These are phyloP conservation scores for Lachancea thermotolerans DNA, from an alignment of 805 yeast species.

Conservation along the genomic window DNA sequence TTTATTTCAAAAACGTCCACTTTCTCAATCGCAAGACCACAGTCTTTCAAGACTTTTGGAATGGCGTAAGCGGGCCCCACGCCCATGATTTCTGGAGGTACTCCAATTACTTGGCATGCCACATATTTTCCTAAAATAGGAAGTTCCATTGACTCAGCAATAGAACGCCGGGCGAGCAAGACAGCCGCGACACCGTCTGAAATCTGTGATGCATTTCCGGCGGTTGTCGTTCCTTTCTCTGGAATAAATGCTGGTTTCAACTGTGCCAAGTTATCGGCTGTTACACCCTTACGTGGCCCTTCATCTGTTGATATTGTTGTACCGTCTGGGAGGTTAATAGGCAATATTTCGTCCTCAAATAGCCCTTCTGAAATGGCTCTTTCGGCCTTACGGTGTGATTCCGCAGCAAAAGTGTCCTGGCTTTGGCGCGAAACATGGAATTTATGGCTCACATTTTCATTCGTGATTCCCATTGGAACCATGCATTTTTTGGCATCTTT, in stretches of 20 bases:
- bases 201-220: conserved; percentile 95
- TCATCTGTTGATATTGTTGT: conserved; percentile 60
- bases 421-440: conserved; percentile 57
- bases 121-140: conserved; percentile 76
- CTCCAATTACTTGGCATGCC: conserved; percentile 78
- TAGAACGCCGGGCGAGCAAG: conserved; percentile 73
- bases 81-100: conserved; percentile 97
- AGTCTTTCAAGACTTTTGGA: conserved; percentile 66
- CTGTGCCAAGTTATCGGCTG: conserved; percentile 65
- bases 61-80: conserved; percentile 96
- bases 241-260: conserved; percentile 81
- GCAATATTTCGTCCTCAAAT: conserved; percentile 87
- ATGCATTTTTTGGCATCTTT: conserved; percentile 62
- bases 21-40: conserved; percentile 56
- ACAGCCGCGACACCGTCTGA: conserved; percentile 95
- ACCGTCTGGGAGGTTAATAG: conserved; percentile 52
- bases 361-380: conserved; percentile 60
- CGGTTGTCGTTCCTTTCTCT: conserved; percentile 75
- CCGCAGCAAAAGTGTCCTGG: conserved; percentile 88
- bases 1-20: conserved; percentile 78
- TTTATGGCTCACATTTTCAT: conserved; percentile 77
- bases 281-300: conserved; percentile 85
- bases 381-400: conserved; percentile 79
- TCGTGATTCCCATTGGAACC: conserved; percentile 95
- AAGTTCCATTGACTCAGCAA: conserved; percentile 67